Evolutionary conservation across 306 rosid species (phyloP).

Genomic region (Luffa aegyptiaca): DNA sequence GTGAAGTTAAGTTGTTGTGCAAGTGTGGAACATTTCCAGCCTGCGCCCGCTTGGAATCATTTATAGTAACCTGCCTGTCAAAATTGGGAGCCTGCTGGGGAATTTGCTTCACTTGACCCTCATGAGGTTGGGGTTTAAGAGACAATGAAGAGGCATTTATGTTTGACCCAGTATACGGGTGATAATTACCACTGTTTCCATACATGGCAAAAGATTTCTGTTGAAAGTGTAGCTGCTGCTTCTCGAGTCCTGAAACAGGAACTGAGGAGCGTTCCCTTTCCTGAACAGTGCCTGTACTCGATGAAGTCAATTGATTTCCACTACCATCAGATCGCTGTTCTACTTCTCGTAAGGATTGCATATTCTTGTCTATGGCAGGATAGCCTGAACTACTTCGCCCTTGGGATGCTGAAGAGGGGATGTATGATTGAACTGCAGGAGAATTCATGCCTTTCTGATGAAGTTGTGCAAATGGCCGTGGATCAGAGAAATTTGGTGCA

Average conservation of each 20-base stretch:
- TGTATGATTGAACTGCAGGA: conserved; percentile 45
- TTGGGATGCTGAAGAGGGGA: conserved; percentile 43
- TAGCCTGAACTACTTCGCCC: conserved; percentile 26
- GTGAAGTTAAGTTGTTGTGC: conserved; percentile 40
- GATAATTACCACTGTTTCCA: conserved; percentile 51
- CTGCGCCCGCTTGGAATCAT: conserved; percentile 56
- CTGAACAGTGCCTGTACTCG: conserved; percentile 40
- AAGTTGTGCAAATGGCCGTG: conserved; percentile 54
- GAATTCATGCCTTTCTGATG: conserved; percentile 61
- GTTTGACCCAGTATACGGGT: conserved; percentile 47
- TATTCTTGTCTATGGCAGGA: conserved; percentile 31
- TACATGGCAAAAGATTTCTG: conserved; percentile 36
- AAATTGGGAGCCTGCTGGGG: conserved; percentile 44
- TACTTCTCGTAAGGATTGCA: conserved; percentile 38
- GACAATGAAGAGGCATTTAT: conserved; percentile 42
- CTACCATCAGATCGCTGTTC: conserved; percentile 19
- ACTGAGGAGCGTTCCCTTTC: conserved; percentile 51
- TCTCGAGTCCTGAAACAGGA: conserved; percentile 51
- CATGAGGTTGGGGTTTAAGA: conserved; percentile 51
- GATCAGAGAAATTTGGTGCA: conserved; percentile 48
- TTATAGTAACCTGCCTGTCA: conserved; percentile 43
- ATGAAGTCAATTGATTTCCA: conserved; percentile 40
- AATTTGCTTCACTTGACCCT: conserved; percentile 58
- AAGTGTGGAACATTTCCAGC: conserved; percentile 50
- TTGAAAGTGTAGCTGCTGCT: conserved; percentile 43